Base-by-base conservation (phyloP, 352 stramenopile species). In the Globisporangium camurandrum region DNA sequence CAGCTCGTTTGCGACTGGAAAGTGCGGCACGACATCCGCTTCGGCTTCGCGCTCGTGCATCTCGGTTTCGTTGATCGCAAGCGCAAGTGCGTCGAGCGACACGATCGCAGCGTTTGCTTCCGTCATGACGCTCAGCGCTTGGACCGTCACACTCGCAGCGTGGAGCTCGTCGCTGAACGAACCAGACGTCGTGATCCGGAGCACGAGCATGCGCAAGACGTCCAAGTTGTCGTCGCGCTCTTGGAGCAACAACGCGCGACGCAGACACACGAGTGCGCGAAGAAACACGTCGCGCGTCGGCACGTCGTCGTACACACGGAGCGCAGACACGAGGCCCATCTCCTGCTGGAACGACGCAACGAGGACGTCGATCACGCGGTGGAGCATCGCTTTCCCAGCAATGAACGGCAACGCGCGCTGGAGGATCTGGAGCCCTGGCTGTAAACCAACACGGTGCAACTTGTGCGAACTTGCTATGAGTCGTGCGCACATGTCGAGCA, bases 401-500 rank as follows among this genome's bases (percentile, higher is more conserved):
- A 75, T 42, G 26, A 77, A 85, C 0, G 75, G 60, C 27, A 94
- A 39, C 5, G 73, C 69, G 5, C 59, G 60, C 49, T 88, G 72
- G 16, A 91, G 49, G 19, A 94, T 80, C 20, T 79, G 72, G 3
- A 94, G 57, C 5, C 76, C 81, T 20, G 83, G 83, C 14, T 72
- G 61, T 1, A 94, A 49, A 0, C 80, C 83, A 16, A 81, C 61
- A 4, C 83, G 78, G 47, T 94, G 79, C 46, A 75, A 59, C 38
- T 90, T 86, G 46, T 92, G 78, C 10, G 78, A 88, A 33, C 80
- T 91, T 22, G 88, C 69, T 0, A 91, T 62, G 30, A 94, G 59
- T 30, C 80, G 71, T 23, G 64, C 59, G n/a, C 68, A 84, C 16
- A 94, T 75, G 47, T 92, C 81, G 12, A 92, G 39, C 19, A 91